Percentiles rank a stretch among this genome's conserved stretches.
Conservation (phyloP, 495 filamentous ascomycete species). For the Hypoxylon fragiforme region DNA sequence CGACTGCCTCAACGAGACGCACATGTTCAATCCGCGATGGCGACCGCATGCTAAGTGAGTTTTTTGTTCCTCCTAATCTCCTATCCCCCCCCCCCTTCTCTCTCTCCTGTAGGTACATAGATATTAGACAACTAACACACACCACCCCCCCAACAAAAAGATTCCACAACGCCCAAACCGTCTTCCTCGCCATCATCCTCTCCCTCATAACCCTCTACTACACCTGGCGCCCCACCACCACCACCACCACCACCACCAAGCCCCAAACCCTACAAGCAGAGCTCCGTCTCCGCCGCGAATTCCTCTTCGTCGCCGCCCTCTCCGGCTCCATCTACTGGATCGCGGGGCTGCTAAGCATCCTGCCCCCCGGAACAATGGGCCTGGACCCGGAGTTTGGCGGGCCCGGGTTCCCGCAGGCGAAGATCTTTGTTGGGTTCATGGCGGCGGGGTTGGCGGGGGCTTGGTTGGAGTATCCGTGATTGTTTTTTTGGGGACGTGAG, state of each 20-base stretch:
- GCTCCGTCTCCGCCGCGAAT: constrained; percentile 35
- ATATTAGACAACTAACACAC: neutral
- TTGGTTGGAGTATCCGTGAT: constrained; percentile 32
- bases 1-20: constrained; percentile 54
- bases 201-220: constrained; percentile 54
- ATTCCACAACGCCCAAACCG: constrained; percentile 62
- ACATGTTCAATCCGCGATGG: constrained; percentile 60
- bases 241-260: too few species aligned
- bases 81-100: neutral
- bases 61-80: neutral
- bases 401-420: constrained; percentile 51
- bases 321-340: constrained; percentile 57
- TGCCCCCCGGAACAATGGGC: constrained; percentile 54
- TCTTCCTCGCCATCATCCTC: constrained; percentile 51
- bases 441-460: constrained; percentile 38
- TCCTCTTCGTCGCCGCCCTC: constrained; percentile 44
- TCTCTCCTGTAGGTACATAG: neutral
- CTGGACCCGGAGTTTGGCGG: constrained; percentile 60
- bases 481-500: too few species aligned
- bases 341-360: constrained; percentile 48
- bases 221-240: constrained; percentile 42
- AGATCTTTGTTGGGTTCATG: constrained; percentile 40
- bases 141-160: constrained; percentile 23
- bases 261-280: too few species aligned
- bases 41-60: constrained; percentile 56